Percentiles rank a stretch among this genome's conserved stretches.
These are phyloP conservation scores for Hyphopichia pseudoburtonii DNA, from an alignment of 1,139 yeast genomes.

Conservation along the genomic window DNA sequence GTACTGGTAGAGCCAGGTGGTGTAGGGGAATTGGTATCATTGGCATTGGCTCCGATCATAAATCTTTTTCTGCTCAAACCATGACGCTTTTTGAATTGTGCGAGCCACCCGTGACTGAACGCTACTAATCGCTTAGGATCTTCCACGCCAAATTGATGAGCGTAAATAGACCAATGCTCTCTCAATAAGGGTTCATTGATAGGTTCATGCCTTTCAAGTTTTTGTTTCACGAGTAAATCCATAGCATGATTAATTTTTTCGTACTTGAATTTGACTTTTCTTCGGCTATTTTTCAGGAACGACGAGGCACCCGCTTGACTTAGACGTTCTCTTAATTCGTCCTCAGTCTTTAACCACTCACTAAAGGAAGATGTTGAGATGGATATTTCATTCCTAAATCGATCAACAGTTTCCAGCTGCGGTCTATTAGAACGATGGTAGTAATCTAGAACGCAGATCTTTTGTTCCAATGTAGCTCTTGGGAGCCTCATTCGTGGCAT, in stretches of 20 bases:
- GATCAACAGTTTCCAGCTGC: constrained; percentile 58
- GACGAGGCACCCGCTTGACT: constrained; percentile 33
- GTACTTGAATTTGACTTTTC: constrained; percentile 54
- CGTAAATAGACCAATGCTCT: constrained; percentile 56
- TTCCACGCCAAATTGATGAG: constrained; percentile 56
- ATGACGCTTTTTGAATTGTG: constrained; percentile 59
- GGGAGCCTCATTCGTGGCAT: constrained; percentile 40
- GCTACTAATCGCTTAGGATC: constrained; percentile 56
- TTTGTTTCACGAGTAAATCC: constrained; percentile 51
- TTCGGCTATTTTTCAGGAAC: constrained; percentile 40
- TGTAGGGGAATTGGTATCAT: constrained; percentile 1
- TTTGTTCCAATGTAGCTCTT: constrained; percentile 59
- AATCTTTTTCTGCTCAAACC: constrained; percentile 46
- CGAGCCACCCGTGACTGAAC: constrained; percentile 63
- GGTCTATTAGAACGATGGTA: constrained; percentile 50
- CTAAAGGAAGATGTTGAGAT: constrained; percentile 59
- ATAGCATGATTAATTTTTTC: constrained; percentile 58
- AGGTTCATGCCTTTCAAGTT: constrained; percentile 44
- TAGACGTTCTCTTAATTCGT: constrained; percentile 45
- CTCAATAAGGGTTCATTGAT: constrained; percentile 56
- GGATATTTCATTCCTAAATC: constrained; percentile 47
- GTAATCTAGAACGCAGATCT: constrained; percentile 53
- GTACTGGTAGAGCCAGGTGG: not conserved
- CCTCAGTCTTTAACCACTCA: constrained; percentile 60
- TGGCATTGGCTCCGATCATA: constrained; percentile 17